phyloP scores from a whole-genome alignment of 352 stramenopile species.

The Plasmopara muralis region DNA sequence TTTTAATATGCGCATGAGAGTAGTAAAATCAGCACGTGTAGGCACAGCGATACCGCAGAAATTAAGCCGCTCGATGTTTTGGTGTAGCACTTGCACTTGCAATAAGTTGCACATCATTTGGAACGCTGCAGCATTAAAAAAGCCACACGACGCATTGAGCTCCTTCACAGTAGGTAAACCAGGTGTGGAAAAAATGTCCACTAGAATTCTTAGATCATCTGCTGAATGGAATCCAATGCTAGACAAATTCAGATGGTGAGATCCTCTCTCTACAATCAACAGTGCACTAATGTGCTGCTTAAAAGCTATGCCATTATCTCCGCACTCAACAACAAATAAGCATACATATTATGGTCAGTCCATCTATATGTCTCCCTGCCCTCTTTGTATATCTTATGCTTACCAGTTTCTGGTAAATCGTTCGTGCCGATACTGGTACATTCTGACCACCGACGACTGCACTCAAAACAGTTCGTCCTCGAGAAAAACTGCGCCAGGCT shows the following conservation, averaged over 20 bases:
- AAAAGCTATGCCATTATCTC: constrained; percentile 28
- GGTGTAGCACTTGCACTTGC: constrained; percentile 26
- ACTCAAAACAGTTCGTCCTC: neutral
- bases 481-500: constrained; percentile 5
- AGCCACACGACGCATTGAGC: constrained; percentile 52
- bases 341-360: no score
- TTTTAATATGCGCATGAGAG: constrained; percentile 32
- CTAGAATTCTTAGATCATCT: constrained; percentile 44
- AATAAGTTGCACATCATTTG: constrained; percentile 41
- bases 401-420: constrained; percentile 41
- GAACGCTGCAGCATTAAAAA: constrained; percentile 53
- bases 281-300: constrained; percentile 38
- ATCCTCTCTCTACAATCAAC: constrained; percentile 31
- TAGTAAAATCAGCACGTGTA: constrained; percentile 35
- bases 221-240: constrained; percentile 45
- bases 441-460: constrained; percentile 7
- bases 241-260: constrained; percentile 41
- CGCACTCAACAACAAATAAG: constrained; percentile 24
- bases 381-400: neutral
- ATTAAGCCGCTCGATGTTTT: constrained; percentile 29
- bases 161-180: constrained; percentile 31
- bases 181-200: constrained; percentile 33
- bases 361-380: no score
- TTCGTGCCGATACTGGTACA: constrained; percentile 16
- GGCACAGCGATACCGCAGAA: constrained; percentile 47